A percentile compares a stretch with the other conserved stretches of the same genome.
phyloP scores from a whole-genome alignment of 108 stramenopile species.

The Fistulifera pelliculosa region DNA sequence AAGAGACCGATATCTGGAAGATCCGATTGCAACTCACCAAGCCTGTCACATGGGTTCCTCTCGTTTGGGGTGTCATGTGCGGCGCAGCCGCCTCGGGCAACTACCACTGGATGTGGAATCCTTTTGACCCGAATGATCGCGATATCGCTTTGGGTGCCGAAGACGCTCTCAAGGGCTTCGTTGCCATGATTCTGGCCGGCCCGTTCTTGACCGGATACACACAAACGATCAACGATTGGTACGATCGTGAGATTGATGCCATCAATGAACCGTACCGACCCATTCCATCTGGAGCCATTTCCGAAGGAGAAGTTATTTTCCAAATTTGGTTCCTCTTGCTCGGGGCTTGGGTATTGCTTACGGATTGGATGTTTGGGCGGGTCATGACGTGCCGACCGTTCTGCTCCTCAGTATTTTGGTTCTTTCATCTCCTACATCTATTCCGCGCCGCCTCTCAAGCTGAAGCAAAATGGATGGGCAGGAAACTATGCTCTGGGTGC shows the following conservation, averaged over 20 bases:
- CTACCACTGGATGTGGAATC: constrained; percentile 97
- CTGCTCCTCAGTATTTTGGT: constrained; percentile 80
- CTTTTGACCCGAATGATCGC: constrained; percentile 81
- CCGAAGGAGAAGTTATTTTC: constrained; percentile 82
- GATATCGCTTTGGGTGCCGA: constrained; percentile 66
- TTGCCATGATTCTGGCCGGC: constrained; percentile 86
- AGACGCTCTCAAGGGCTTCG: constrained; percentile 82
- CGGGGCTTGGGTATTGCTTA: constrained; percentile 88
- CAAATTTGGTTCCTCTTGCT: constrained; percentile 90
- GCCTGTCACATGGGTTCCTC: constrained; percentile 90
- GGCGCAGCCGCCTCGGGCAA: constrained; percentile 89
- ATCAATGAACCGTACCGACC: constrained; percentile 97
- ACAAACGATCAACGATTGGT: constrained; percentile 98
- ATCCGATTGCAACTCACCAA: constrained; percentile 86
- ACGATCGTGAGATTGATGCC: constrained; percentile 96
- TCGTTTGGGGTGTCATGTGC: constrained; percentile 92
- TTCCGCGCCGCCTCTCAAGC: constrained; percentile 91
- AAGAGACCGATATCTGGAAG: constrained; percentile 78
- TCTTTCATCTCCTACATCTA: constrained; percentile 95
- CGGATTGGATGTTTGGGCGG: constrained; percentile 87
- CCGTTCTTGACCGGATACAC: constrained; percentile 94
- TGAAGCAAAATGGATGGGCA: constrained; percentile 94
- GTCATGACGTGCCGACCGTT: constrained; percentile 82
- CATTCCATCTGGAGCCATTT: constrained; percentile 87
- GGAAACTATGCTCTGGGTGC: constrained; percentile 92